These are phyloP conservation scores for Prunus mongolica DNA, from an alignment of 306 rosid genomes.

Conservation along the genomic window DNA sequence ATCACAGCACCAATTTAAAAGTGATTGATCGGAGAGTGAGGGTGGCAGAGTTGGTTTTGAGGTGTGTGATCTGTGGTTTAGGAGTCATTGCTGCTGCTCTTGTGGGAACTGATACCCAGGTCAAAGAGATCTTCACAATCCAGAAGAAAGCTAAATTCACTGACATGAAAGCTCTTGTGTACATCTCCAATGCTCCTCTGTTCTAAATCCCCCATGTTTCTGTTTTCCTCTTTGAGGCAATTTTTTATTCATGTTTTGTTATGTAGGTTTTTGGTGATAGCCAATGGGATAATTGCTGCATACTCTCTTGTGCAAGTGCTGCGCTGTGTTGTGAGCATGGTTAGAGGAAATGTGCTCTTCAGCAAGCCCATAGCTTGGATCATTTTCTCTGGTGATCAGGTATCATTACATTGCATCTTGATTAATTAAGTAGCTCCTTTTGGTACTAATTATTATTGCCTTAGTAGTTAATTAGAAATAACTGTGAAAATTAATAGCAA, in stretches of 20 bases:
- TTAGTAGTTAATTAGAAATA: no score
- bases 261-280: slow-evolving; percentile 68
- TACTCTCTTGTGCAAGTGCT: slow-evolving; percentile 71
- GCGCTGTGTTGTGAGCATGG: slow-evolving; percentile 55
- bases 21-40: slow-evolving; percentile 52
- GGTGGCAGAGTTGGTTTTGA: slow-evolving; percentile 66
- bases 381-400: slow-evolving; percentile 90
- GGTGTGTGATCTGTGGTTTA: slow-evolving; percentile 55
- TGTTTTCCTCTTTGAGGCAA: background rate
- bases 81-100: slow-evolving; percentile 72
- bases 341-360: slow-evolving; percentile 57
- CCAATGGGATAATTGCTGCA: slow-evolving; percentile 63
- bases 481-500: no score
- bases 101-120: slow-evolving; percentile 79
- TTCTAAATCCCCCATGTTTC: background rate
- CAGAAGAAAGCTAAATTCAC: slow-evolving; percentile 67
- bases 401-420: slow-evolving; percentile 4
- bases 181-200: background rate
- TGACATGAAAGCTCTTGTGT: slow-evolving; percentile 87
- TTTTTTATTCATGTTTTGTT: background rate
- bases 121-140: slow-evolving; percentile 56
- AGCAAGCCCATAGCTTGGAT: slow-evolving; percentile 84
- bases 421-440: background rate
- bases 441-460: background rate
- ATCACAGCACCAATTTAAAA: slow-evolving; percentile 44